These are phyloP conservation scores for Scenedesmus sp. DNA, from an alignment of 163 green algal genomes.

Conservation along the genomic window DNA sequence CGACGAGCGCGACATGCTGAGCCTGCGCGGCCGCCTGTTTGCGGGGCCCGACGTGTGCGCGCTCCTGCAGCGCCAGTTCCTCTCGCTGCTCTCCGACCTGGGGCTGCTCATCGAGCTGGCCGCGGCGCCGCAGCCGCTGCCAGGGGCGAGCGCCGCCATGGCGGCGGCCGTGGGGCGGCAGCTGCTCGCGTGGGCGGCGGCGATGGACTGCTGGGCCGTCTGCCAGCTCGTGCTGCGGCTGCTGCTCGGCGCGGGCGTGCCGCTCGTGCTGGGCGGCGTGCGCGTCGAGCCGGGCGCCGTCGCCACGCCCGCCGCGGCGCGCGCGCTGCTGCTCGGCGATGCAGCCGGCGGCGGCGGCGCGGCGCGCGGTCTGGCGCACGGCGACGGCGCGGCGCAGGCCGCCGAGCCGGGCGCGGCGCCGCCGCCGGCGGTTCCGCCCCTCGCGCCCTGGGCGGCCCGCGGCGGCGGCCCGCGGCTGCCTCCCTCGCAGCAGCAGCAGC, in stretches of 20 bases:
- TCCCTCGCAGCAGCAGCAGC: no score
- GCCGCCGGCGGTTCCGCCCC: no score
- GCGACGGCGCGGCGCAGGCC: no score
- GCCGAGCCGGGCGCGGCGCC: no score
- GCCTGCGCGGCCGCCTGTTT: constrained; percentile 27
- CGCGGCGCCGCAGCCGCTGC: neutral
- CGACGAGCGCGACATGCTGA: constrained; percentile 7
- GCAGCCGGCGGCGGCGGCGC: no score
- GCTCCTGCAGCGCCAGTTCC: constrained; percentile 25
- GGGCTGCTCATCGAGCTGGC: constrained; percentile 22
- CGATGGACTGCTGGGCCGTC: neutral
- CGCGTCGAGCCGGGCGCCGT: no score
- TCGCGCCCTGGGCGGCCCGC: no score
- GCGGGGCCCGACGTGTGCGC: constrained; percentile 20
- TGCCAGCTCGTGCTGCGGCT: constrained; percentile 32
- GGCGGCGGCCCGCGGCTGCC: no score
- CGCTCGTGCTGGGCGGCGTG: neutral
- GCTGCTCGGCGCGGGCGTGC: neutral
- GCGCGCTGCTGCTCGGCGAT: constrained; percentile 9
- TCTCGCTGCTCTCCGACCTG: constrained; percentile 12
- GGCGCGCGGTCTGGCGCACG: no score
- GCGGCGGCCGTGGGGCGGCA: constrained; percentile 21
- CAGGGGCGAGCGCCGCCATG: neutral
- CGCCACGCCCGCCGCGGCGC: constrained; percentile 13
- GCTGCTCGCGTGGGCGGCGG: constrained; percentile 9